phyloP scores from a whole-genome alignment of 2,329 filamentous ascomycete species.

The Nannizzia gypsea region DNA sequence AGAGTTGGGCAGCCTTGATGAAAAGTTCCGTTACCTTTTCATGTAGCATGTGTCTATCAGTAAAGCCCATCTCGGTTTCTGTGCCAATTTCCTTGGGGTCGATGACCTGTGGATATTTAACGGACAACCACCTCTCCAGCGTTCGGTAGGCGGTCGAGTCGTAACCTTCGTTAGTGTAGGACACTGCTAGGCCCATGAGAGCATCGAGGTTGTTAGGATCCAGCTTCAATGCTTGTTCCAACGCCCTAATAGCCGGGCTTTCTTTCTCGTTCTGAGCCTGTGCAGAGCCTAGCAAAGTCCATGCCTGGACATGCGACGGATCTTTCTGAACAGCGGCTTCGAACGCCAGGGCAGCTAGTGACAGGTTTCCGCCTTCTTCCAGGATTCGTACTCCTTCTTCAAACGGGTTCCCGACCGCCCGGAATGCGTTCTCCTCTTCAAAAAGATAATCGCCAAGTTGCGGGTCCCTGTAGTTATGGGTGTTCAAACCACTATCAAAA shows the following conservation, averaged over 20 bases:
- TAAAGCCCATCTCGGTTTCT: conserved; percentile 80
- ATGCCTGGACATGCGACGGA: conserved; percentile 76
- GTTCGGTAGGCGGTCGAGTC: conserved; percentile 94
- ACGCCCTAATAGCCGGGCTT: conserved; percentile 80
- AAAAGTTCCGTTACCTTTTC: conserved; percentile 83
- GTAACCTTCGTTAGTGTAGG: conserved; percentile 97
- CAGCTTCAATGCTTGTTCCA: conserved; percentile 80
- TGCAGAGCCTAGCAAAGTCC: conserved; percentile 80
- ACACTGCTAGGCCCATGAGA: conserved; percentile 89
- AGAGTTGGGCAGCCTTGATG: conserved; percentile 82
- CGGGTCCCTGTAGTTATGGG: conserved; percentile 61
- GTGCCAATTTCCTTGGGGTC: conserved; percentile 56
- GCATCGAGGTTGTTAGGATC: conserved; percentile 79
- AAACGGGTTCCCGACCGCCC: conserved; percentile 69
- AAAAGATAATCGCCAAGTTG: conserved; percentile 84
- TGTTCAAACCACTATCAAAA: conserved; percentile 54
- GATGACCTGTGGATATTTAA: conserved; percentile 79
- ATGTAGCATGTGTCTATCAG: conserved; percentile 79
- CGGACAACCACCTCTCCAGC: conserved; percentile 90
- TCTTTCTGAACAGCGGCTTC: conserved; percentile 91
- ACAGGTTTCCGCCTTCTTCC: conserved; percentile 85
- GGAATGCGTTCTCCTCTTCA: conserved; percentile 86
- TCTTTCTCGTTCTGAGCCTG: conserved; percentile 99
- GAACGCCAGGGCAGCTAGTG: conserved; percentile 83
- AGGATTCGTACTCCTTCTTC: conserved; percentile 89